A percentile compares a stretch with the other conserved stretches of the same genome.
phyloP scores from a whole-genome alignment of 257 asterid species.

The Cruciata laevipes region DNA sequence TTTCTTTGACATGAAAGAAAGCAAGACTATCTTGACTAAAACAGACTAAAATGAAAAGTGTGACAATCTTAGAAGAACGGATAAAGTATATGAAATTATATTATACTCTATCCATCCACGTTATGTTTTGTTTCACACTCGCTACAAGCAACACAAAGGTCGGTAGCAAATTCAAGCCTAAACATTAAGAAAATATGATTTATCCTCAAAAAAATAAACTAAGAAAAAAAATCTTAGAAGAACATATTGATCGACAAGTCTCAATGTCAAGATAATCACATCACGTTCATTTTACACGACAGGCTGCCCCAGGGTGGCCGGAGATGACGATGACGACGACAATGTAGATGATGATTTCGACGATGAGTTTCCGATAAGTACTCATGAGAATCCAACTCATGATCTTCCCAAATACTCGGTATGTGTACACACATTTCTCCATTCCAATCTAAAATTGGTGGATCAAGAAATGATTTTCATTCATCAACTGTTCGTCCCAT shows the following conservation, averaged over 20 bases:
- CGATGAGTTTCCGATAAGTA: slow-evolving; percentile 51
- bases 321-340: slow-evolving; percentile 66
- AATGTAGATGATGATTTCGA: slow-evolving; percentile 47
- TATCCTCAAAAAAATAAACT: too few relatives aligned
- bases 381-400: slow-evolving; percentile 17
- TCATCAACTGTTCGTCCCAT: neutral
- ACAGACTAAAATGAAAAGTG: neutral
- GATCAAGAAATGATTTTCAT: neutral
- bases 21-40: neutral
- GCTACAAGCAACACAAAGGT: too few relatives aligned
- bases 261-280: neutral
- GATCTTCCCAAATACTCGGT: slow-evolving; percentile 26
- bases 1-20: neutral
- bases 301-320: slow-evolving; percentile 63
- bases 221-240: too few relatives aligned
- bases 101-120: neutral
- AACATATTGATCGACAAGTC: neutral
- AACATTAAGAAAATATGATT: too few relatives aligned
- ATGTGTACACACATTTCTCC: neutral
- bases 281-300: neutral
- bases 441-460: neutral
- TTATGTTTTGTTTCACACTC: too few relatives aligned
- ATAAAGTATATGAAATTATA: neutral
- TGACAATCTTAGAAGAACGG: neutral
- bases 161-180: too few relatives aligned